Conservation (phyloP, 2,329 filamentous ascomycete species). For the Leptosphaerulina australis region DNA sequence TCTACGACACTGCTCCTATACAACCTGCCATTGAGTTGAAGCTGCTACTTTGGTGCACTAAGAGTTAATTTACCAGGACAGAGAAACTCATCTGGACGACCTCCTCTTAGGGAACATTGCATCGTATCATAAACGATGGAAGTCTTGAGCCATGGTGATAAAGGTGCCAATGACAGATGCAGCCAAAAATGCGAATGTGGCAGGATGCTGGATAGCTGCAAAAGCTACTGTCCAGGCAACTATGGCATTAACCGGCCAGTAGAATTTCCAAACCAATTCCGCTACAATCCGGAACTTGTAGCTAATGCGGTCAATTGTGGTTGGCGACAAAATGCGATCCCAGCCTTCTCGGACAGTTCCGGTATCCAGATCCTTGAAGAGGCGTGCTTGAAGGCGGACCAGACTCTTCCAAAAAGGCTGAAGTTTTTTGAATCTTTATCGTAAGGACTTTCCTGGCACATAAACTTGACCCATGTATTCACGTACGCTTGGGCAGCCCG, state of each 20-base stretch:
- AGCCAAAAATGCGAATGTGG: background rate
- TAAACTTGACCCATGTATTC: slow-evolving; percentile 1
- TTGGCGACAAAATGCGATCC: background rate
- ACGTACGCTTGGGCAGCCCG: background rate
- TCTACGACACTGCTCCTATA: too few relatives aligned
- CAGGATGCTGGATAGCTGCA: background rate
- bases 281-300: background rate
- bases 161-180: slow-evolving; percentile 3
- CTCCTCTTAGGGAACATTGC: background rate
- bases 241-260: slow-evolving; percentile 1
- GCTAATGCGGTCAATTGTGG: background rate
- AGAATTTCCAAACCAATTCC: background rate
- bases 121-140: background rate
- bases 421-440: background rate
- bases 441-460: background rate
- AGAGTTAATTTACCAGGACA: too few relatives aligned
- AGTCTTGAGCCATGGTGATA: background rate
- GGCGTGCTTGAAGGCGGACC: background rate
- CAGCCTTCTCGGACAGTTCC: background rate
- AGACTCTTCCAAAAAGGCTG: background rate
- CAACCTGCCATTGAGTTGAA: too few relatives aligned
- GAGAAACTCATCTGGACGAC: too few relatives aligned
- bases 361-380: background rate
- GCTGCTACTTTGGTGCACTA: too few relatives aligned
- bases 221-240: slow-evolving; percentile 3